phyloP scores from a whole-genome alignment of 1,139 yeast species.

The Zygosaccharomyces sapae region DNA sequence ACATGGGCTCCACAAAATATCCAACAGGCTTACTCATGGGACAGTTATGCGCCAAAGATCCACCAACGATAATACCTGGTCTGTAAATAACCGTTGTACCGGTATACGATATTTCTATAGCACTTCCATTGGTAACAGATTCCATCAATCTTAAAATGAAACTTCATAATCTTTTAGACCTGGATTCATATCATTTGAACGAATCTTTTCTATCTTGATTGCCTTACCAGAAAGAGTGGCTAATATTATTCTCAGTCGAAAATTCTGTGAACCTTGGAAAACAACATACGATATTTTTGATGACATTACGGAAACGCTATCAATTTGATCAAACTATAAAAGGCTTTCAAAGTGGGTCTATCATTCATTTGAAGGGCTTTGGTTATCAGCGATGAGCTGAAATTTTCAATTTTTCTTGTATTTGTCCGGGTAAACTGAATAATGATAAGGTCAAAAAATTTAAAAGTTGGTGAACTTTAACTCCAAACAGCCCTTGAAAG shows the following conservation, averaged over 20 bases:
- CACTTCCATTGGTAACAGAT: slow-evolving; percentile 85
- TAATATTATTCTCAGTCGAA: slow-evolving; percentile 68
- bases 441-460: not conserved
- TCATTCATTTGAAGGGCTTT: not conserved
- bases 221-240: slow-evolving; percentile 84
- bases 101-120: slow-evolving; percentile 90
- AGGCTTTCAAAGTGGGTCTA: not conserved
- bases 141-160: slow-evolving; percentile 80
- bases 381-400: slow-evolving; percentile 8
- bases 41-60: slow-evolving; percentile 76
- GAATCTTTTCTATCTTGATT: slow-evolving; percentile 75
- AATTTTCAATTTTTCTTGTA: slow-evolving; percentile 4
- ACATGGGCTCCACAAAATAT: slow-evolving; percentile 83
- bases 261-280: slow-evolving; percentile 73
- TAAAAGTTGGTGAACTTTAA: not conserved
- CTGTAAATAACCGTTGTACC: slow-evolving; percentile 89
- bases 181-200: slow-evolving; percentile 84
- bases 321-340: too few species aligned
- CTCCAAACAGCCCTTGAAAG: not conserved
- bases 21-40: slow-evolving; percentile 79
- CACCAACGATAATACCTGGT: slow-evolving; percentile 93
- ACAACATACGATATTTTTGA: slow-evolving; percentile 21
- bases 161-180: slow-evolving; percentile 92
- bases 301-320: slow-evolving; percentile 13
- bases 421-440: slow-evolving; percentile 3